Evolutionary conservation across 306 rosid species (phyloP), one percentile per base, ranked within the genome.

Genomic region (Casuarina glauca): DNA sequence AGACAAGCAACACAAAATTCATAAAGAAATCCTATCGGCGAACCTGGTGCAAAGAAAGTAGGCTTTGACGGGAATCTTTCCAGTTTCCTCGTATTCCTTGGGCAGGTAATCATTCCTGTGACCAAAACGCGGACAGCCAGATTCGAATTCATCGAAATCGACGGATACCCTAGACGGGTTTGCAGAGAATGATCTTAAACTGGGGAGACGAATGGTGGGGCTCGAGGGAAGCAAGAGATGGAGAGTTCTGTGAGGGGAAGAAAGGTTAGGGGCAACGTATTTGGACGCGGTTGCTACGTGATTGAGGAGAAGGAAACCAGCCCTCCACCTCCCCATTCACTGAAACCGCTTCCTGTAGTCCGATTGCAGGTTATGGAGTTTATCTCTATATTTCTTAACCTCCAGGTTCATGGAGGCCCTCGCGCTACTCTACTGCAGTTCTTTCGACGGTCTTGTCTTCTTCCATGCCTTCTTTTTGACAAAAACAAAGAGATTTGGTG

Each of bases 291-390:
- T 5, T 77, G 76, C 55, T 76, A 86, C 49, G 76, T 64, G 88
- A 82, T 74, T 82, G 75, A 76, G 76, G 72, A 92, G 83, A 78
- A 79, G 86, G 54, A 90, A 86, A 4, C 82, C 85, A 76, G 89
- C 80, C 85, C 91, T 89, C 97, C 96, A 92, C 86, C 93, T 86
- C 82, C 97, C 93, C 98, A 95, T 95, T 88, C 83, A 79, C 93
- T 73, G 79, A 57, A 61, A 83, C 38, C 51, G 44, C 41, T 48
- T 44, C 41, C 35, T 15, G 74, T 44, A 46, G 41, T 36, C 62
- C 3, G 62, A 51, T 19, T 19, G 7, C 62, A 17, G 62, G 6
- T 55, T 51, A 16, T 26, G 32, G 32, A 26, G 32, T 26, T 26
- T 26, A 26, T 26, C 38, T 57, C 7, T 57, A 36, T 20, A 12